Conservation (phyloP, 1,284 basidiomycete genomes). For the Cutaneotrichosporon sp. region DNA sequence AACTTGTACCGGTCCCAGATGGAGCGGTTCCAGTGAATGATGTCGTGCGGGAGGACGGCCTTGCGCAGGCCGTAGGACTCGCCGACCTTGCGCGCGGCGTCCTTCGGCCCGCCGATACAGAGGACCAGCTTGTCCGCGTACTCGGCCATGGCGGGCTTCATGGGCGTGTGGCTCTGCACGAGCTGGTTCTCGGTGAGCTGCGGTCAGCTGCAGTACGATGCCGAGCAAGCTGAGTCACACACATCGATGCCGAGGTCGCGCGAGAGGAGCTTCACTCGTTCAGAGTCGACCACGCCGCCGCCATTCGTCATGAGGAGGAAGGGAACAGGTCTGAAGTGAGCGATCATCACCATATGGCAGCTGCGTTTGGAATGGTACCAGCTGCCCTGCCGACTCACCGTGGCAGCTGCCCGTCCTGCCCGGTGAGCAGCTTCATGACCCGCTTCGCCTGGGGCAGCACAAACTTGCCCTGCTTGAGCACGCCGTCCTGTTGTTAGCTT, state of each 20-base stretch:
- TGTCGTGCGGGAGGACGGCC: conserved; percentile 79
- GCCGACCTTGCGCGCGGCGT: conserved; percentile 74
- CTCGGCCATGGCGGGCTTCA: conserved; percentile 66
- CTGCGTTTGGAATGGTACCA: no score
- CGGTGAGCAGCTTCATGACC: conserved; percentile 73
- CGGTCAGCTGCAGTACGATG: conserved; percentile 7
- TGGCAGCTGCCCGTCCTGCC: conserved; percentile 61
- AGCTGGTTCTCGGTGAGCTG: conserved; percentile 73
- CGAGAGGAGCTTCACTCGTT: conserved; percentile 68
- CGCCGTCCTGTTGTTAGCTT: conserved; percentile 74
- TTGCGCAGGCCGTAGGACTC: conserved; percentile 86
- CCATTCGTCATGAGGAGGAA: conserved; percentile 91
- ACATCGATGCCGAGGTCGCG: conserved; percentile 71
- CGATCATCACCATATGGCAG: conserved; percentile 57
- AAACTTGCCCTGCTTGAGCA: conserved; percentile 74
- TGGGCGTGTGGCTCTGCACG: conserved; percentile 90
- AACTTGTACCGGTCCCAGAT: conserved; percentile 84
- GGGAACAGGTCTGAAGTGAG: conserved; percentile 69
- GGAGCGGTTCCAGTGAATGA: conserved; percentile 82
- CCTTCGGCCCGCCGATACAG: conserved; percentile 78
- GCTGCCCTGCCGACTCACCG: conserved; percentile 31
- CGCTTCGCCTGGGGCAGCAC: conserved; percentile 74
- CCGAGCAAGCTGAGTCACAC: conserved; percentile 18
- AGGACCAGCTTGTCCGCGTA: conserved; percentile 77
- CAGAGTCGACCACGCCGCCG: conserved; percentile 78